A percentile compares a stretch with the other conserved stretches of the same genome.
phyloP scores from a whole-genome alignment of 352 stramenopile species.

The Globisporangium uncinulatum region DNA sequence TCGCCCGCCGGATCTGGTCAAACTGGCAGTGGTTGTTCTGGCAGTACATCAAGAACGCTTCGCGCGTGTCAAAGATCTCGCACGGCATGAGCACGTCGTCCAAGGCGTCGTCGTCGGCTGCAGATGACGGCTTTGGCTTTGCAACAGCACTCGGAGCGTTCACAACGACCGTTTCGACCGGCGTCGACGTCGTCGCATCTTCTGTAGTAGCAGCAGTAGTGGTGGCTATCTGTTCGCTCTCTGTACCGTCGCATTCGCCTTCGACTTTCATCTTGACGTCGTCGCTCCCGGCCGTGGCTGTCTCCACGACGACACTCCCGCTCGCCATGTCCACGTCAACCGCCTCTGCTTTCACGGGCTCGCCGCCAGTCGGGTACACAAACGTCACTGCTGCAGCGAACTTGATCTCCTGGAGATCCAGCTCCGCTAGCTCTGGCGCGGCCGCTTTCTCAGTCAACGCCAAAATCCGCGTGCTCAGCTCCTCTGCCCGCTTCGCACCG shows the following conservation, averaged over 20 bases:
- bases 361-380: slow-evolving; percentile 38
- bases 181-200: no score
- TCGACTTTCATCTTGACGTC: slow-evolving; percentile 15
- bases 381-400: slow-evolving; percentile 52
- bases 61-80: slow-evolving; percentile 93
- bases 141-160: slow-evolving; percentile 12
- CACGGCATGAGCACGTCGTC: slow-evolving; percentile 95
- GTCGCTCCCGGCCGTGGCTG: slow-evolving; percentile 12
- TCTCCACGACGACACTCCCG: slow-evolving; percentile 1
- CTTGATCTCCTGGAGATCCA: slow-evolving; percentile 84
- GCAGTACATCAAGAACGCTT: slow-evolving; percentile 88
- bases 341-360: slow-evolving; percentile 14
- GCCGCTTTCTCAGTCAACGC: slow-evolving; percentile 57
- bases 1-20: slow-evolving; percentile 74
- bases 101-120: slow-evolving; percentile 59
- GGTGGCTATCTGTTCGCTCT: neutral
- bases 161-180: no score
- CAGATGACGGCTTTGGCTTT: slow-evolving; percentile 26
- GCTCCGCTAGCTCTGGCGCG: slow-evolving; percentile 47
- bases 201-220: neutral
- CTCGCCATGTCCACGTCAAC: slow-evolving; percentile 4
- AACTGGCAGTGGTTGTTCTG: slow-evolving; percentile 87
- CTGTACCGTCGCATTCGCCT: neutral
- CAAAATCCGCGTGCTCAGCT: slow-evolving; percentile 57
- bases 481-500: slow-evolving; percentile 57